Percentiles rank a stretch among this genome's conserved stretches.
Evolutionary conservation across 2,329 filamentous ascomycete species (phyloP).

Genomic region (Amesomyces nigricolor): DNA sequence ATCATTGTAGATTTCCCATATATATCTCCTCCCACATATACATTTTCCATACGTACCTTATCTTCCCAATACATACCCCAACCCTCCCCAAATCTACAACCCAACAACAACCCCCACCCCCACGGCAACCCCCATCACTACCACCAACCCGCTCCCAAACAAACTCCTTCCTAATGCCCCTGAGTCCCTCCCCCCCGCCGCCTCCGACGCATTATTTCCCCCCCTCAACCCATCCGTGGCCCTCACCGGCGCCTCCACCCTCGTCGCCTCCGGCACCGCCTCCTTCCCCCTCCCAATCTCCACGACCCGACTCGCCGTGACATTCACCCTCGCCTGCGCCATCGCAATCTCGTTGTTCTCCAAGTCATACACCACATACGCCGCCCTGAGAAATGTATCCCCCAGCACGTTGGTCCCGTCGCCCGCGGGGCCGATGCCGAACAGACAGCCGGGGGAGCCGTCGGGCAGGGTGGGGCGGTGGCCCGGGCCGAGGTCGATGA

Average conservation of each 20-base stretch:
- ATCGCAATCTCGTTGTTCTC: constrained; percentile 66
- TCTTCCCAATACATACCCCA: not conserved
- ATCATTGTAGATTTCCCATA: no score
- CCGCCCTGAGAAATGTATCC: constrained; percentile 68
- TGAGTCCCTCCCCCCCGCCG: not conserved
- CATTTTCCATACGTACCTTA: no score
- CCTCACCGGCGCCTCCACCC: constrained; percentile 42
- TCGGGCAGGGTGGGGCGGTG: constrained; percentile 46
- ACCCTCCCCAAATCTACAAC: not conserved
- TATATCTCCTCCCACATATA: no score
- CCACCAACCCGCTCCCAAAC: not conserved
- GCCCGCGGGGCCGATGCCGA: constrained; percentile 59
- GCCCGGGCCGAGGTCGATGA: constrained; percentile 48
- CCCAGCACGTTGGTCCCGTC: constrained; percentile 57
- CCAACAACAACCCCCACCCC: not conserved
- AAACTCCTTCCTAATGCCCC: not conserved
- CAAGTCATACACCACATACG: constrained; percentile 71
- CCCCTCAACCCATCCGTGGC: constrained; percentile 12
- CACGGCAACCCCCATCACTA: not conserved
- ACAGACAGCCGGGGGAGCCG: constrained; percentile 55
- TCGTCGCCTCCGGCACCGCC: constrained; percentile 50
- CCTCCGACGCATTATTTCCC: not conserved
- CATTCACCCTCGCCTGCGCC: constrained; percentile 61
- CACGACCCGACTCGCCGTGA: constrained; percentile 43
- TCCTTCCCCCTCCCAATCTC: constrained; percentile 49